Conservation (phyloP, 1,284 basidiomycete genomes). For the Lentinus polychrous region DNA sequence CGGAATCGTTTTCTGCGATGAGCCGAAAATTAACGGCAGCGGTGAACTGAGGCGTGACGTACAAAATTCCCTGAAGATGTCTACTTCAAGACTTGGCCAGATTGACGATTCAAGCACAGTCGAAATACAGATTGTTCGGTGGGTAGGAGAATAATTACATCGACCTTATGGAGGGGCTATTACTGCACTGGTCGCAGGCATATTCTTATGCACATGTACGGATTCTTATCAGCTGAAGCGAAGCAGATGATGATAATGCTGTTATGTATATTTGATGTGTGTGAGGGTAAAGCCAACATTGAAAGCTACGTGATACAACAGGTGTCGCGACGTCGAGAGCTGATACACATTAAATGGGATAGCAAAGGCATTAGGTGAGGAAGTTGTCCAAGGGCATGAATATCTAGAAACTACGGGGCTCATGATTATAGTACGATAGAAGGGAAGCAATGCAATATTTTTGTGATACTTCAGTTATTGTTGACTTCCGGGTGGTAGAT, state of each 20-base stretch:
- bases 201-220: no score
- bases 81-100: no score
- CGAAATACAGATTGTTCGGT: constrained; percentile 9
- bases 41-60: neutral
- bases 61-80: no score
- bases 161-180: neutral
- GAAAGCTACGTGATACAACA: constrained; percentile 2
- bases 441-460: neutral
- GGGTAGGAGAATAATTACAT: neutral
- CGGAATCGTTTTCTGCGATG: constrained; percentile 20
- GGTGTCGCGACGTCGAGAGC: neutral
- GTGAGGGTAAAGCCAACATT: neutral
- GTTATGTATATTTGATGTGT: neutral
- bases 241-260: neutral
- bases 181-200: no score
- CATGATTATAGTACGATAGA: neutral
- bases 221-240: neutral
- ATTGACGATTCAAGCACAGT: no score
- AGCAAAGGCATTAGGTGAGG: constrained; percentile 2
- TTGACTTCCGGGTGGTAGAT: constrained; percentile 13
- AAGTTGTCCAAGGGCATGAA: neutral
- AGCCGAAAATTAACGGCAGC: constrained; percentile 2
- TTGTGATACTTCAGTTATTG: constrained; percentile 9
- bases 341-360: neutral
- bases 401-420: neutral